A percentile compares a stretch with the other conserved stretches of the same genome.
Conservation (phyloP, 805 yeast species). For the Komagataella pastoris region DNA sequence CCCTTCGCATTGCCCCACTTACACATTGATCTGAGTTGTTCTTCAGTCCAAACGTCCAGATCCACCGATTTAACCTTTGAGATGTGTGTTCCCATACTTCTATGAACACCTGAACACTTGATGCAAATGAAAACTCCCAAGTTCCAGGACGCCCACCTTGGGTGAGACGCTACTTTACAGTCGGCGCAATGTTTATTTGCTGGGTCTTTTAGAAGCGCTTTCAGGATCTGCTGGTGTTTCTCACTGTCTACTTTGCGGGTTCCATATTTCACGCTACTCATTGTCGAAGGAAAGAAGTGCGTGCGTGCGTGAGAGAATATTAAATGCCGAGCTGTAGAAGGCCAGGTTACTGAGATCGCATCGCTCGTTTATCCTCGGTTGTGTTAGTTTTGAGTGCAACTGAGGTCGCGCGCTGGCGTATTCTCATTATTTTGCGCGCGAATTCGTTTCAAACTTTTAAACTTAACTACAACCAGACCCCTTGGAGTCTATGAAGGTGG, state of each 20-base stretch:
- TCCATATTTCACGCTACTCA: background rate
- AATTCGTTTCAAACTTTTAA: background rate
- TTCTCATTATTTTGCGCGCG: background rate
- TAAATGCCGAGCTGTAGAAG: background rate
- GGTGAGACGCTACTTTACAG: constrained; percentile 81
- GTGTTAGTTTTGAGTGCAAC: background rate
- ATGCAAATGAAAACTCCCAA: constrained; percentile 89
- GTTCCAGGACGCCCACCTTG: constrained; percentile 98
- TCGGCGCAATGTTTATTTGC: constrained; percentile 79
- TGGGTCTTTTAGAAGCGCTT: constrained; percentile 62
- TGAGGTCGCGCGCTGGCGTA: background rate
- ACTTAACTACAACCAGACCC: background rate
- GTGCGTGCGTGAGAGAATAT: background rate
- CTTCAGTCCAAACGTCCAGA: constrained; percentile 93
- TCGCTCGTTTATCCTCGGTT: background rate
- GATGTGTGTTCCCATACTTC: constrained; percentile 93
- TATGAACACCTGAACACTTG: constrained; percentile 90
- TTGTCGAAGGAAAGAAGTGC: background rate
- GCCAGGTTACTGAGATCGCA: background rate
- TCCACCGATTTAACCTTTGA: constrained; percentile 89
- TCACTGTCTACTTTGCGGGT: constrained; percentile 14
- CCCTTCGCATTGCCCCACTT: constrained; percentile 79
- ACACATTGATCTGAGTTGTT: constrained; percentile 71
- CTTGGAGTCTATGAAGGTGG: background rate
- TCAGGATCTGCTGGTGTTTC: constrained; percentile 57